Conservation (phyloP, 2,329 filamentous ascomycete species). For the Fusarium algeriense region DNA sequence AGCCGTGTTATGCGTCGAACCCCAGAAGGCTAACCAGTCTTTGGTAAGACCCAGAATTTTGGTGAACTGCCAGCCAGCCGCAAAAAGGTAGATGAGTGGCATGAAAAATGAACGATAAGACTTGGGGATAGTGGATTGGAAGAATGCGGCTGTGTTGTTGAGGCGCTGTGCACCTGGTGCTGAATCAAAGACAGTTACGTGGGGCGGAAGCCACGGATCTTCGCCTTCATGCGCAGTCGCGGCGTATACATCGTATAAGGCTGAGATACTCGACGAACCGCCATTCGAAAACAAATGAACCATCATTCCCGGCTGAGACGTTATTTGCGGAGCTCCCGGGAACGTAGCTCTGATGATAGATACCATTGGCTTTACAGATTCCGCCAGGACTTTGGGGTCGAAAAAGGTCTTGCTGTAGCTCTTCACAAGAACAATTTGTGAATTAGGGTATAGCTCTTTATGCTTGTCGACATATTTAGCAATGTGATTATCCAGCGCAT, state of each 20-base stretch:
- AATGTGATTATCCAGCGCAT: slow-evolving; percentile 19
- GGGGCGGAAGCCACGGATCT: slow-evolving; percentile 2
- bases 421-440: slow-evolving; percentile 9
- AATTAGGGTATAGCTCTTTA: background rate
- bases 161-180: background rate
- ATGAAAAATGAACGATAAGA: background rate
- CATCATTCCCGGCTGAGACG: background rate
- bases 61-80: background rate
- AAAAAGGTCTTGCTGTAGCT: slow-evolving; percentile 17
- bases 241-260: slow-evolving; percentile 6
- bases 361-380: background rate
- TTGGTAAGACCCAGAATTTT: background rate
- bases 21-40: slow-evolving; percentile 16
- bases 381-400: background rate
- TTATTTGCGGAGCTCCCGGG: background rate
- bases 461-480: slow-evolving; percentile 32
- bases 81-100: slow-evolving; percentile 5
- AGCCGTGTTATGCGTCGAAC: slow-evolving; percentile 15
- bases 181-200: slow-evolving; percentile 25
- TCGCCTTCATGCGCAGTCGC: background rate
- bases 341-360: background rate
- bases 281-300: slow-evolving; percentile 28
- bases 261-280: slow-evolving; percentile 11
- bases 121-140: slow-evolving; percentile 1
- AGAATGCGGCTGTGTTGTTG: background rate